These are phyloP conservation scores for Aspergillus asperescens DNA, from an alignment of 495 filamentous ascomycete genomes.

Conservation along the genomic window DNA sequence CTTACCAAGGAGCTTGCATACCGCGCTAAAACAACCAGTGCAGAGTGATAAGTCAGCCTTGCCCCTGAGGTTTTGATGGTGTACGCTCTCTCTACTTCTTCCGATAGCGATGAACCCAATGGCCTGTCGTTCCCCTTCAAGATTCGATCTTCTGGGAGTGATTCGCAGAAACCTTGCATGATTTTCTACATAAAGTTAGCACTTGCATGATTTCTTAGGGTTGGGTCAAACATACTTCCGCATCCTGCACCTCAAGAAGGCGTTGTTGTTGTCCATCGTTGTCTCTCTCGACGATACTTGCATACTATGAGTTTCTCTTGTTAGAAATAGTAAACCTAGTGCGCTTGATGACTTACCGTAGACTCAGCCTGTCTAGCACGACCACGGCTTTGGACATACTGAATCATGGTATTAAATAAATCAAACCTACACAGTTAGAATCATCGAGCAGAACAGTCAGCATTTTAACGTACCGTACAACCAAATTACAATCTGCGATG, in stretches of 20 bases:
- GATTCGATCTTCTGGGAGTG: conserved; percentile 69
- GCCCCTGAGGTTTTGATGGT: conserved; percentile 66
- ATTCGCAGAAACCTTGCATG: conserved; percentile 69
- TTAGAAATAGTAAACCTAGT: not conserved
- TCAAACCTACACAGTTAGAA: conserved; percentile 58
- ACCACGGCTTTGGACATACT: conserved; percentile 94
- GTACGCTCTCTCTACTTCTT: conserved; percentile 54
- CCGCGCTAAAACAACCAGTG: conserved; percentile 59
- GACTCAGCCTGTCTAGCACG: conserved; percentile 74
- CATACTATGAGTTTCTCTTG: conserved; percentile 44
- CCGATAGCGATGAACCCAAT: conserved; percentile 49
- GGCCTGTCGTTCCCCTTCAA: conserved; percentile 58
- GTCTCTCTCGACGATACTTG: conserved; percentile 70
- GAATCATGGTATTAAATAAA: conserved; percentile 85
- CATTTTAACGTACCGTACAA: conserved; percentile 52
- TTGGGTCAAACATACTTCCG: conserved; percentile 38
- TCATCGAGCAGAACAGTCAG: not conserved
- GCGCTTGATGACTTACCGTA: conserved; percentile 26
- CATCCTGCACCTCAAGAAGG: conserved; percentile 51
- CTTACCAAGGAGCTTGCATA: conserved; percentile 56
- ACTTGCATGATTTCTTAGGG: not conserved
- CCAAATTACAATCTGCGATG: conserved; percentile 89
- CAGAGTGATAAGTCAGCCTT: conserved; percentile 71
- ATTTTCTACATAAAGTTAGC: conserved; percentile 41
- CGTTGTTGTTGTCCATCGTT: conserved; percentile 56